Conservation (phyloP, 1,139 yeast genomes). For the Schwanniomyces etchellsii region DNA sequence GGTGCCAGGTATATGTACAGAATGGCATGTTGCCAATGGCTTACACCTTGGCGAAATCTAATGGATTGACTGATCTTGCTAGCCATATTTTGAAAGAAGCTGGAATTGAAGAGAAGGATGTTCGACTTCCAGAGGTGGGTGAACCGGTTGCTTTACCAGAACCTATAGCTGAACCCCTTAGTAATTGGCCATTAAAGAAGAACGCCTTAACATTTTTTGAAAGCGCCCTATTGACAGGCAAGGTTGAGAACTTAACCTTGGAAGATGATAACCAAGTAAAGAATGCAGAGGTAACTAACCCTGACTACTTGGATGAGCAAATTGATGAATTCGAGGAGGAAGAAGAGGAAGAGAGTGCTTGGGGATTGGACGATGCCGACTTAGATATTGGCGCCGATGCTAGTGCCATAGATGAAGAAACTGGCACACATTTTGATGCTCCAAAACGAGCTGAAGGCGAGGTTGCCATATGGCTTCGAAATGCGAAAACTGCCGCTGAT, state of each 20-base stretch:
- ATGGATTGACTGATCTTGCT: slow-evolving; percentile 75
- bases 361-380: slow-evolving; percentile 47
- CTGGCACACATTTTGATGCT: slow-evolving; percentile 11
- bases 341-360: slow-evolving; percentile 51
- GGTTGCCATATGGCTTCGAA: slow-evolving; percentile 76
- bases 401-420: slow-evolving; percentile 20
- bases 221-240: slow-evolving; percentile 69
- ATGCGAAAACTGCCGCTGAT: slow-evolving; percentile 86
- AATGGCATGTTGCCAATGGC: slow-evolving; percentile 88
- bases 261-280: slow-evolving; percentile 32
- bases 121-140: slow-evolving; percentile 58
- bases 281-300: slow-evolving; percentile 5
- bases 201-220: slow-evolving; percentile 78
- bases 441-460: slow-evolving; percentile 43
- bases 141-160: slow-evolving; percentile 38
- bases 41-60: slow-evolving; percentile 85
- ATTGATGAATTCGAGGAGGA: slow-evolving; percentile 57
- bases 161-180: slow-evolving; percentile 40
- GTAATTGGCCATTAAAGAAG: slow-evolving; percentile 80
- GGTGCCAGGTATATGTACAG: slow-evolving; percentile 69
- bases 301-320: slow-evolving; percentile 29
- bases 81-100: slow-evolving; percentile 64
- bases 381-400: slow-evolving; percentile 42
- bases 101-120: slow-evolving; percentile 58
- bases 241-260: slow-evolving; percentile 57